These are phyloP conservation scores for Arthrobotrys pseudoclavata DNA, from an alignment of 2,329 filamentous ascomycete genomes.

Conservation along the genomic window DNA sequence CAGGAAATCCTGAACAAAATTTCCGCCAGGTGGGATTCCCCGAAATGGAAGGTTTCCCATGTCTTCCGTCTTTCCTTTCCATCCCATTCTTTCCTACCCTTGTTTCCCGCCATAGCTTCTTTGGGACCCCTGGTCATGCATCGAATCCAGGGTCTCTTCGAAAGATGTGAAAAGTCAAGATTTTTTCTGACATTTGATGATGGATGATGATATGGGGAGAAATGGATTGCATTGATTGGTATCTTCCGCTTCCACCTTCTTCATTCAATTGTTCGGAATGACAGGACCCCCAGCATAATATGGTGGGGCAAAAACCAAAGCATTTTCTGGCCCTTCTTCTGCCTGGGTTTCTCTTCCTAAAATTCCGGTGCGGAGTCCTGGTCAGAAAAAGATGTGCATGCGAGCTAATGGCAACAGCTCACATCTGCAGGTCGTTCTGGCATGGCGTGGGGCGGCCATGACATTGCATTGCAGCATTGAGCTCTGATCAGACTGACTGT, in stretches of 20 bases:
- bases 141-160: neutral
- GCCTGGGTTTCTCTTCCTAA: neutral
- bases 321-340: neutral
- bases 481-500: neutral
- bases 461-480: slow-evolving; percentile 9
- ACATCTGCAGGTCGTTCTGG: slow-evolving; percentile 26
- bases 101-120: neutral
- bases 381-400: neutral
- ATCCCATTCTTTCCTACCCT: neutral
- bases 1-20: slow-evolving; percentile 4
- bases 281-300: neutral
- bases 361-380: slow-evolving; percentile 23
- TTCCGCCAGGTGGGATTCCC: neutral
- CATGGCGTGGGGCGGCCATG: neutral
- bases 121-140: neutral
- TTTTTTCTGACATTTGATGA: slow-evolving; percentile 2
- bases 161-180: neutral
- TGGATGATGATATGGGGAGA: slow-evolving; percentile 8
- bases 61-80: neutral
- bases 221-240: slow-evolving; percentile 3
- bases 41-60: slow-evolving; percentile 10
- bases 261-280: slow-evolving; percentile 7
- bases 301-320: slow-evolving; percentile 22
- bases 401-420: slow-evolving; percentile 18
- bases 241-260: slow-evolving; percentile 24